Percentiles rank a stretch among this genome's conserved stretches.
phyloP scores from a whole-genome alignment of 2,329 filamentous ascomycete species.

The Fusarium chuoi region DNA sequence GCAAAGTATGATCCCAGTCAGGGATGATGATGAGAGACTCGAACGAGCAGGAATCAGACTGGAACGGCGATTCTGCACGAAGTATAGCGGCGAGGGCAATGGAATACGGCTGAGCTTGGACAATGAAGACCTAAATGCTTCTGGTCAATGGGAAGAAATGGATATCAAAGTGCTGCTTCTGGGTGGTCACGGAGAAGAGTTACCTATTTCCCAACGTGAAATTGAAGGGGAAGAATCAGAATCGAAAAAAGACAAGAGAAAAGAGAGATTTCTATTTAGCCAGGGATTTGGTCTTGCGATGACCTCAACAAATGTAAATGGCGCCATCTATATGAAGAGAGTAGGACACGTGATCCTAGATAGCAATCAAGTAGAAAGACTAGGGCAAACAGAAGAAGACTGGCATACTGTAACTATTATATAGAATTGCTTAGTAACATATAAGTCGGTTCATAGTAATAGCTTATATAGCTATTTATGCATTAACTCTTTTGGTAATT shows the following conservation, averaged over 20 bases:
- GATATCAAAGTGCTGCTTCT: background rate
- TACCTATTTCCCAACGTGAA: fast-evolving
- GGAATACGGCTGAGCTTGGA: fast-evolving
- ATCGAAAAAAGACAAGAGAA: fast-evolving
- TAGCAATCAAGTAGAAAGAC: fast-evolving
- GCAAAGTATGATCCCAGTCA: too few relatives aligned
- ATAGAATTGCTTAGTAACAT: too few relatives aligned
- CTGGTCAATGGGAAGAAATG: background rate
- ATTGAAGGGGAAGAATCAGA: background rate
- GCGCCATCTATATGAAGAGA: fast-evolving
- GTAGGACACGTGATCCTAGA: fast-evolving
- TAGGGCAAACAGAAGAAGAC: fast-evolving
- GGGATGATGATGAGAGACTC: fast-evolving
- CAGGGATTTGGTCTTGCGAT: background rate
- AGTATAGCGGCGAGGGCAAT: fast-evolving
- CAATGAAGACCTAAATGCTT: fast-evolving
- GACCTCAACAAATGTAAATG: fast-evolving
- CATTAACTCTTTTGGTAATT: too few relatives aligned
- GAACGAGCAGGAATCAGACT: background rate
- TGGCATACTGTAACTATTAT: background rate
- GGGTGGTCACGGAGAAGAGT: fast-evolving
- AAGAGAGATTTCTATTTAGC: fast-evolving
- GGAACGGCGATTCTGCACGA: fast-evolving
- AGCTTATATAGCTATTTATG: too few relatives aligned
- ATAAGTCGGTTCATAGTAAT: too few relatives aligned